phyloP scores from a whole-genome alignment of 768 basidiomycete genomes.

The Russula griseocarnosa region DNA sequence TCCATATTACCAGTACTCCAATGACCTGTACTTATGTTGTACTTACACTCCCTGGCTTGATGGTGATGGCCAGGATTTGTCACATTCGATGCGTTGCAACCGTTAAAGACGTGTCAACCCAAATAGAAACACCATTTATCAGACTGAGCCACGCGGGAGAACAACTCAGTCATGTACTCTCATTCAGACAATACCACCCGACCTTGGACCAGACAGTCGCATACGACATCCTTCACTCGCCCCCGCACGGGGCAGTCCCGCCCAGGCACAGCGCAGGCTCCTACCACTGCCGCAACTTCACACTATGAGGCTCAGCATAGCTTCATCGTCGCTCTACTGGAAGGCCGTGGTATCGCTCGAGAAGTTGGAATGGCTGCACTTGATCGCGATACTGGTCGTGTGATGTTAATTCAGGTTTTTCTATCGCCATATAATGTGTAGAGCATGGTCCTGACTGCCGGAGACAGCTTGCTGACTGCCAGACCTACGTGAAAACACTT shows the following conservation, averaged over 20 bases:
- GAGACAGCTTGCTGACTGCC: constrained; percentile 71
- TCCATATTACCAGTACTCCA: neutral
- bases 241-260: constrained; percentile 43
- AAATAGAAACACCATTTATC: constrained; percentile 5
- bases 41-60: neutral
- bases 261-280: constrained; percentile 49
- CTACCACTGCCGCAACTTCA: constrained; percentile 60
- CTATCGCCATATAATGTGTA: constrained; percentile 5
- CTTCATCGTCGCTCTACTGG: constrained; percentile 65
- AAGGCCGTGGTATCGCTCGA: constrained; percentile 71
- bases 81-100: neutral
- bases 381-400: constrained; percentile 72
- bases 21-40: neutral
- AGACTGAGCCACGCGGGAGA: neutral
- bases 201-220: constrained; percentile 55
- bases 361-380: constrained; percentile 87
- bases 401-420: constrained; percentile 73
- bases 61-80: neutral
- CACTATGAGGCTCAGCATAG: constrained; percentile 47
- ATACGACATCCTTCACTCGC: constrained; percentile 34
- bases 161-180: constrained; percentile 24
- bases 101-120: constrained; percentile 4
- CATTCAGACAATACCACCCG: constrained; percentile 36
- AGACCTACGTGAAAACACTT: constrained; percentile 84
- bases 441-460: constrained; percentile 1